These are phyloP conservation scores for Microdochium bolleyi DNA, from an alignment of 2,329 filamentous ascomycete genomes.

Conservation along the genomic window DNA sequence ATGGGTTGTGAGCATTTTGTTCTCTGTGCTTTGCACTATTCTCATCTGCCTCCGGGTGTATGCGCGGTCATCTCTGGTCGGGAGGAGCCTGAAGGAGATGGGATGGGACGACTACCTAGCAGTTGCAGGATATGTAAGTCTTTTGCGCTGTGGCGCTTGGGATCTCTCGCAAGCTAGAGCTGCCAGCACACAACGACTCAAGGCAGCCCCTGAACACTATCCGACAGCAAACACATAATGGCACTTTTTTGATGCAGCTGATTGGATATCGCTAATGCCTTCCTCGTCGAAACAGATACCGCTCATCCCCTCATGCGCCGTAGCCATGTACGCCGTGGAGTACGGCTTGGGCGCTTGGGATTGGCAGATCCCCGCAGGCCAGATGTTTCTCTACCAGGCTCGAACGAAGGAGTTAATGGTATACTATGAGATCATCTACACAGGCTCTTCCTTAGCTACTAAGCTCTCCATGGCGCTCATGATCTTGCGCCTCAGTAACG, in stretches of 20 bases:
- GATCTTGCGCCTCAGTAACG: constrained; percentile 8
- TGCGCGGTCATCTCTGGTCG: neutral
- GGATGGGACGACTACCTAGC: constrained; percentile 4
- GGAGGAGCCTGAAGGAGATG: neutral
- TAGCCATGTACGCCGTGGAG: neutral
- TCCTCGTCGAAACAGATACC: neutral
- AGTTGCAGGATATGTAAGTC: constrained; percentile 3
- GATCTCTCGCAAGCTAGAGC: no score
- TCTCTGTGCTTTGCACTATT: neutral
- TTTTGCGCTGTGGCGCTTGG: neutral
- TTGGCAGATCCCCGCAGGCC: neutral
- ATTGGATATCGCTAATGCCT: neutral
- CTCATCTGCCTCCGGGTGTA: constrained; percentile 4
- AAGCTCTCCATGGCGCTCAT: constrained; percentile 13
- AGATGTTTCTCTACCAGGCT: constrained; percentile 1
- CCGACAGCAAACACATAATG: no score
- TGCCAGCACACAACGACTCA: no score
- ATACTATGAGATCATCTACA: constrained; percentile 9
- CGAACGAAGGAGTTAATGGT: constrained; percentile 4
- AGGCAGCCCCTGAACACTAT: no score
- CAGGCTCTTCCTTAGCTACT: constrained; percentile 9
- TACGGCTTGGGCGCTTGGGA: constrained; percentile 3
- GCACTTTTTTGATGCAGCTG: no score
- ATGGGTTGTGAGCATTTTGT: neutral
- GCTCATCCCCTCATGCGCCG: neutral